A percentile compares a stretch with the other conserved stretches of the same genome.
Conservation (phyloP, 2,329 filamentous ascomycete species). For the Hypoxylon sp. region DNA sequence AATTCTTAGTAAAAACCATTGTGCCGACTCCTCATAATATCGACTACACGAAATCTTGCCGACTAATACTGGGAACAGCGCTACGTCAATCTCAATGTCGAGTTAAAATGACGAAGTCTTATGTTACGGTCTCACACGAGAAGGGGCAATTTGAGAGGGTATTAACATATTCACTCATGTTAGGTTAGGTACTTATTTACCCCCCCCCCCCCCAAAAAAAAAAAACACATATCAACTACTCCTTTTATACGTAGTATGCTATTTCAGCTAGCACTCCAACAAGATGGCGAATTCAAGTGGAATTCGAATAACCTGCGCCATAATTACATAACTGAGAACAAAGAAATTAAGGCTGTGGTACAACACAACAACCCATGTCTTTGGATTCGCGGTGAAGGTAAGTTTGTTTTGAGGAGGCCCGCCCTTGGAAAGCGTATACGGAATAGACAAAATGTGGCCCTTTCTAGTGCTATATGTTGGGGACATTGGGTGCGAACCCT, state of each 20-base stretch:
- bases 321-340: no score
- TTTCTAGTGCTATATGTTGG: not conserved
- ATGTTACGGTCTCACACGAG: not conserved
- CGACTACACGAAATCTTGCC: not conserved
- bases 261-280: not conserved
- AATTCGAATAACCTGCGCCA: no score
- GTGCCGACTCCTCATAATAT: not conserved
- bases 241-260: not conserved
- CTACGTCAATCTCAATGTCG: not conserved
- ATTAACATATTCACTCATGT: not conserved
- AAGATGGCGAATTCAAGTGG: not conserved
- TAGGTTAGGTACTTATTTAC: not conserved
- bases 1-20: not conserved
- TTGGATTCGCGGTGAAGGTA: not conserved
- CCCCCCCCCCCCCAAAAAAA: no score
- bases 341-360: no score
- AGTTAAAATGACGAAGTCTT: not conserved
- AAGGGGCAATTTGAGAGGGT: not conserved
- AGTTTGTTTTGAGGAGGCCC: not conserved
- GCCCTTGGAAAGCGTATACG: not conserved
- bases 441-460: not conserved
- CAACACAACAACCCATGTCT: not conserved
- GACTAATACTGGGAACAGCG: not conserved
- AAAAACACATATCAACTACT: not conserved
- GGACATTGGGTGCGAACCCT: not conserved